Conservation (phyloP, 2,329 filamentous ascomycete genomes). For the Fusarium sp. region DNA sequence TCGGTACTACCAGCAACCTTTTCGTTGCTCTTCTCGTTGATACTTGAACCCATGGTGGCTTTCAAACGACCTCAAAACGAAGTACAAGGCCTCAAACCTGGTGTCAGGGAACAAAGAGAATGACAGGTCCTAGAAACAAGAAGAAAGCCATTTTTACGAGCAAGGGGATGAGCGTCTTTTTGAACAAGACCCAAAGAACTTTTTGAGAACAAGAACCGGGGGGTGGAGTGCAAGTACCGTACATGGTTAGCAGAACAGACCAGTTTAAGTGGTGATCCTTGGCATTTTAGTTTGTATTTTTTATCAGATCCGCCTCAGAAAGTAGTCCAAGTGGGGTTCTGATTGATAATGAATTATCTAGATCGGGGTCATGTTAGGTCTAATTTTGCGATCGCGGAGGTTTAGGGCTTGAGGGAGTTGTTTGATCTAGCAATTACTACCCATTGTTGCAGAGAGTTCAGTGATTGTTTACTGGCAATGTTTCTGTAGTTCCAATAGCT, state of each 20-base stretch:
- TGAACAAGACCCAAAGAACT: conserved; percentile 22
- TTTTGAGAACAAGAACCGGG: conserved; percentile 16
- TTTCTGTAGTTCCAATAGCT: not conserved
- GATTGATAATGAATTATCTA: conserved; percentile 39
- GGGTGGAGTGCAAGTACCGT: conserved; percentile 31
- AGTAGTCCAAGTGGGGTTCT: conserved; percentile 22
- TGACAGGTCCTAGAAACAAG: not conserved
- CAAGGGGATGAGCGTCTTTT: conserved; percentile 21
- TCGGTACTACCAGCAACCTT: conserved; percentile 11
- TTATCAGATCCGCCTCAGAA: conserved; percentile 38
- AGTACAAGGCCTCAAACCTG: conserved; percentile 3
- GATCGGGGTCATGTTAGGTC: conserved; percentile 12
- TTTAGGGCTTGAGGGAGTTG: conserved; percentile 1
- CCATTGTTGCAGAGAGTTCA: not conserved
- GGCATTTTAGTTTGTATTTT: conserved; percentile 36
- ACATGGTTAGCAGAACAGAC: not conserved
- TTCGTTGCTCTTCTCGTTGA: conserved; percentile 34
- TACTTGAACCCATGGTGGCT: conserved; percentile 27
- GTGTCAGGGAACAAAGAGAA: not conserved
- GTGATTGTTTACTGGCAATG: not conserved
- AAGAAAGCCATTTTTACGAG: conserved; percentile 4
- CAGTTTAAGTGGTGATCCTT: conserved; percentile 37
- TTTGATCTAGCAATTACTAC: not conserved
- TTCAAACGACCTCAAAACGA: not conserved
- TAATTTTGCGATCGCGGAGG: conserved; percentile 23